Percentiles rank a stretch among this genome's conserved stretches.
Conservation (phyloP, 2,329 filamentous ascomycete species). For the Ceratocystis papillata region DNA sequence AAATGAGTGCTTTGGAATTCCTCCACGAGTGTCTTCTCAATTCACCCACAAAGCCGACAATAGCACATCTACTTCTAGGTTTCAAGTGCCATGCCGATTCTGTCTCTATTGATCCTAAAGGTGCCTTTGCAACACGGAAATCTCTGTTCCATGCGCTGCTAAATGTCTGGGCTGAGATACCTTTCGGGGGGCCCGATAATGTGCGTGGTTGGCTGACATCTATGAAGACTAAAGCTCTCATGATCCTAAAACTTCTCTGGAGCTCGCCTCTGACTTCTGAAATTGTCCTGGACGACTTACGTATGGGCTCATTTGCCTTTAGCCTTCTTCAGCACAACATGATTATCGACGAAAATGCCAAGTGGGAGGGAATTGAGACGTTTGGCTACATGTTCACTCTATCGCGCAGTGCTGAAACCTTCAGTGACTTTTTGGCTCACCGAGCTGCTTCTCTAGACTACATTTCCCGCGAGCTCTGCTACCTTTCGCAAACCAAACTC, state of each 20-base stretch:
- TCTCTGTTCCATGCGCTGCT: constrained; percentile 80
- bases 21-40: constrained; percentile 68
- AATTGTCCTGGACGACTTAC: constrained; percentile 67
- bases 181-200: constrained; percentile 47
- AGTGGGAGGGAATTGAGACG: constrained; percentile 62
- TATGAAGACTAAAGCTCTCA: constrained; percentile 57
- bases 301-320: constrained; percentile 69
- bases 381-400: constrained; percentile 56
- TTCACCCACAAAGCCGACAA: constrained; percentile 65
- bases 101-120: constrained; percentile 55
- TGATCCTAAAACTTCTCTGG: constrained; percentile 73
- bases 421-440: constrained; percentile 66
- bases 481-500: constrained; percentile 58
- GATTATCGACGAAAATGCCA: constrained; percentile 55
- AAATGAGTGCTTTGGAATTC: constrained; percentile 76
- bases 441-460: constrained; percentile 76
- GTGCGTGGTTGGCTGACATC: constrained; percentile 59
- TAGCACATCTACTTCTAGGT: constrained; percentile 83
- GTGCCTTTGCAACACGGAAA: constrained; percentile 58
- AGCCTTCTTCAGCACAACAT: constrained; percentile 61
- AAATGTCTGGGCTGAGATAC: constrained; percentile 57
- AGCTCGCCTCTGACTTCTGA: constrained; percentile 65
- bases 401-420: constrained; percentile 53
- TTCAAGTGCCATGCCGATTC: constrained; percentile 66
- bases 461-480: constrained; percentile 70